Percentiles rank a stretch among this genome's conserved stretches.
Conservation (phyloP, 768 basidiomycete genomes). For the Clavulina sp. region DNA sequence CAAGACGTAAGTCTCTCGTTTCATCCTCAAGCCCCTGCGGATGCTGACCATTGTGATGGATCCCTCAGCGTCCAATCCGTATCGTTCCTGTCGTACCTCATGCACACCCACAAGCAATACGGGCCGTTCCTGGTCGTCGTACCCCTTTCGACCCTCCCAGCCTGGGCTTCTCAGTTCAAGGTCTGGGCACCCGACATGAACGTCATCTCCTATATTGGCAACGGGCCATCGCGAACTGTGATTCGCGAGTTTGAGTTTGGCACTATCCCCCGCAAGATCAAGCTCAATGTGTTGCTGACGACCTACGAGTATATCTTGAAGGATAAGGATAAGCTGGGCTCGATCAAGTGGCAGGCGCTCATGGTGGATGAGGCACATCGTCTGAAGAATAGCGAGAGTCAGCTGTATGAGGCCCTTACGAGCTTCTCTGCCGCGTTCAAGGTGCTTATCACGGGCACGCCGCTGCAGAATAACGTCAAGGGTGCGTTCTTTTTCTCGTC, state of each 20-base stretch:
- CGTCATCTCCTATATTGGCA: constrained; percentile 93
- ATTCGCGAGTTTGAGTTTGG: constrained; percentile 91
- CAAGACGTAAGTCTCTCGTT: constrained; percentile 37
- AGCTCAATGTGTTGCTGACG: constrained; percentile 93
- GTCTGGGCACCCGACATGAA: constrained; percentile 94
- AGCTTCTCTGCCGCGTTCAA: constrained; percentile 83
- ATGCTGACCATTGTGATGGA: not conserved
- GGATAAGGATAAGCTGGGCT: constrained; percentile 71
- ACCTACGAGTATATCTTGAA: constrained; percentile 93
- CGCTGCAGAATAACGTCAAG: constrained; percentile 97
- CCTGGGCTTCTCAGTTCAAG: constrained; percentile 91
- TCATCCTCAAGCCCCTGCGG: not conserved
- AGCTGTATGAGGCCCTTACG: constrained; percentile 84
- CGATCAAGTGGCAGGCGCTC: constrained; percentile 94
- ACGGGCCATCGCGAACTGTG: constrained; percentile 67
- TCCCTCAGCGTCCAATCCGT: constrained; percentile 76
- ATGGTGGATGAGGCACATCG: constrained; percentile 98
- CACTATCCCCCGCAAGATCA: constrained; percentile 39
- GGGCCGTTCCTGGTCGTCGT: constrained; percentile 97
- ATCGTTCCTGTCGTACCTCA: constrained; percentile 84
- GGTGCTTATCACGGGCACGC: constrained; percentile 94
- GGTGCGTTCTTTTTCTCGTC: constrained; percentile 29
- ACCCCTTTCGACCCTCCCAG: constrained; percentile 91
- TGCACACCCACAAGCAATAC: constrained; percentile 80
- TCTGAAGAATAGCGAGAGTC: constrained; percentile 93